A percentile compares a stretch with the other conserved stretches of the same genome.
Conservation (phyloP, 2,329 filamentous ascomycete genomes). For the Zymoseptoria passerinii region DNA sequence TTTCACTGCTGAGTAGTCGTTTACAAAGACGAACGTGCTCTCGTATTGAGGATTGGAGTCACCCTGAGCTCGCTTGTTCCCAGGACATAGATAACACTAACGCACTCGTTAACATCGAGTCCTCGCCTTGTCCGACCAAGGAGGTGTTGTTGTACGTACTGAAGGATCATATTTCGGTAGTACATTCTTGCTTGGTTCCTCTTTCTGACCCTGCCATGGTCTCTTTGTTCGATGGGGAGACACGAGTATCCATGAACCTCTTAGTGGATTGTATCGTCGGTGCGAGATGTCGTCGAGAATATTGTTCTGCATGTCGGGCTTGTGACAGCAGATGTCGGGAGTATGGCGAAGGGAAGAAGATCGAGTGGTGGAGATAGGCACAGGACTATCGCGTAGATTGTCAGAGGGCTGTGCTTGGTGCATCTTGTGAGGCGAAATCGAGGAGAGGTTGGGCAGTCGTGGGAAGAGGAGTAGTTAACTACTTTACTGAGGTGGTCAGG, state of each 20-base stretch:
- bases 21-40: constrained; percentile 87
- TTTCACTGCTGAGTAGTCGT: constrained; percentile 96
- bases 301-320: constrained; percentile 38
- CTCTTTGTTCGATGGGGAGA: constrained; percentile 94
- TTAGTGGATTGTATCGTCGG: constrained; percentile 83
- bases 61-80: constrained; percentile 81
- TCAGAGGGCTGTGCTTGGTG: constrained; percentile 17
- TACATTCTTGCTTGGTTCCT: constrained; percentile 39
- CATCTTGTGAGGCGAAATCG: constrained; percentile 14
- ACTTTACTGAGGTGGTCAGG: constrained; percentile 6
- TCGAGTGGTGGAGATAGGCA: constrained; percentile 8
- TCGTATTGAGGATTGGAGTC: constrained; percentile 80
- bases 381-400: constrained; percentile 14
- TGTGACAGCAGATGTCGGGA: constrained; percentile 7
- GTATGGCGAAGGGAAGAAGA: constrained; percentile 10
- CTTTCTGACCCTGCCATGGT: constrained; percentile 72
- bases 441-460: neutral
- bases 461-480: neutral
- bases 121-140: neutral
- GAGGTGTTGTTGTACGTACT: constrained; percentile 25
- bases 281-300: constrained; percentile 91
- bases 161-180: constrained; percentile 69
- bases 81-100: constrained; percentile 88
- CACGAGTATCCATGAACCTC: constrained; percentile 85
- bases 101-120: constrained; percentile 9